phyloP scores from a whole-genome alignment of 352 stramenopile genomes.

The Phytophthora kernoviae region DNA sequence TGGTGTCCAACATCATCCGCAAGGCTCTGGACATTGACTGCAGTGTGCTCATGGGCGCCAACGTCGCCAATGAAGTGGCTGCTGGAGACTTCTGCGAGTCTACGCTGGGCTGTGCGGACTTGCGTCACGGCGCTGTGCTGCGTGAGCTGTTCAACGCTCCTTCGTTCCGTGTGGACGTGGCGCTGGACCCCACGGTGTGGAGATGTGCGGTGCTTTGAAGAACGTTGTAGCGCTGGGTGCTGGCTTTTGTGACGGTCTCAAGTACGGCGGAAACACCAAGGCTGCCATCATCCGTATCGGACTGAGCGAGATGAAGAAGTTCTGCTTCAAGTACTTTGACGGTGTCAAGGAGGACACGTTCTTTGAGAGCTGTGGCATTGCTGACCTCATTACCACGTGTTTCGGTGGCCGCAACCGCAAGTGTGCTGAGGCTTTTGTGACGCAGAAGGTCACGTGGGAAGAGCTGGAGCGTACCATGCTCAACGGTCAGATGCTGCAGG shows the following conservation, averaged over 20 bases:
- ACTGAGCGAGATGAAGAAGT: conserved; percentile 95
- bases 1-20: conserved; percentile 91
- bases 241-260: conserved; percentile 96
- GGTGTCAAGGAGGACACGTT: conserved; percentile 94
- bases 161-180: conserved; percentile 94
- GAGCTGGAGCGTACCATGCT: conserved; percentile 94
- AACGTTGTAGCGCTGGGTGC: conserved; percentile 97
- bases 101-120: conserved; percentile 90
- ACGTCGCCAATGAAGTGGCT: conserved; percentile 97
- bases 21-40: conserved; percentile 86
- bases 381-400: conserved; percentile 98
- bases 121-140: conserved; percentile 72
- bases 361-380: conserved; percentile 96
- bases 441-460: conserved; percentile 80
- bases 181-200: conserved; percentile 94
- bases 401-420: conserved; percentile 97
- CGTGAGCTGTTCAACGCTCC: conserved; percentile 80
- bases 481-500: conserved; percentile 98
- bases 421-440: conserved; percentile 95
- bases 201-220: conserved; percentile 97
- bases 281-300: conserved; percentile 96
- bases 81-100: conserved; percentile 96
- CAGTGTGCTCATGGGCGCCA: conserved; percentile 97
- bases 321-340: conserved; percentile 94
- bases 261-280: conserved; percentile 97